These are phyloP conservation scores for Peltaster fructicola DNA, from an alignment of 2,329 filamentous ascomycete genomes.

Conservation along the genomic window DNA sequence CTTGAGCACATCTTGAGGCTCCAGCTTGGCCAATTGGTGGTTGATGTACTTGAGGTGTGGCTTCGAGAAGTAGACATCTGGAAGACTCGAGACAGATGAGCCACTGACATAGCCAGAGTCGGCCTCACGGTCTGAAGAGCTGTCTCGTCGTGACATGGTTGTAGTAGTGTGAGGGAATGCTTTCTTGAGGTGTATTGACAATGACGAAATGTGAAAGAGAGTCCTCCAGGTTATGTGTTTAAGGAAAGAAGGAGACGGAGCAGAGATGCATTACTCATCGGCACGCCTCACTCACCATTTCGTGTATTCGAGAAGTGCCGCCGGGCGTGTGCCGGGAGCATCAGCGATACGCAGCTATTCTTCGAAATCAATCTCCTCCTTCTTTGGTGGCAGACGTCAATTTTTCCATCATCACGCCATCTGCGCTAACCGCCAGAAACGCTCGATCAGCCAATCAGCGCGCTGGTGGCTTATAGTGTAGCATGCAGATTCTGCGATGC, in stretches of 20 bases:
- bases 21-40: constrained; percentile 68
- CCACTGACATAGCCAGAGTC: constrained; percentile 79
- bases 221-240: constrained; percentile 1
- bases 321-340: no score
- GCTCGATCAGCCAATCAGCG: no score
- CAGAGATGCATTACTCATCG: constrained; percentile 1
- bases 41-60: constrained; percentile 84
- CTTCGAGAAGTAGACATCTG: constrained; percentile 70
- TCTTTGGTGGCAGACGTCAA: no score
- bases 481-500: no score
- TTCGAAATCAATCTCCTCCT: no score
- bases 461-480: no score
- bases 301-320: no score
- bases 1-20: constrained; percentile 75
- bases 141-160: constrained; percentile 12
- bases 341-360: no score
- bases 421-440: no score
- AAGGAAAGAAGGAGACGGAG: constrained; percentile 1
- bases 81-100: constrained; percentile 44
- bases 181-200: constrained; percentile 3
- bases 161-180: constrained; percentile 3
- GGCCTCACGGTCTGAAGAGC: constrained; percentile 22
- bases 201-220: constrained; percentile 3
- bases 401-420: no score
- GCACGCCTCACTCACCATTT: no score